Percentiles rank a stretch among this genome's conserved stretches.
Conservation (phyloP, 164 flowering plant species). For the Stephania japonica region DNA sequence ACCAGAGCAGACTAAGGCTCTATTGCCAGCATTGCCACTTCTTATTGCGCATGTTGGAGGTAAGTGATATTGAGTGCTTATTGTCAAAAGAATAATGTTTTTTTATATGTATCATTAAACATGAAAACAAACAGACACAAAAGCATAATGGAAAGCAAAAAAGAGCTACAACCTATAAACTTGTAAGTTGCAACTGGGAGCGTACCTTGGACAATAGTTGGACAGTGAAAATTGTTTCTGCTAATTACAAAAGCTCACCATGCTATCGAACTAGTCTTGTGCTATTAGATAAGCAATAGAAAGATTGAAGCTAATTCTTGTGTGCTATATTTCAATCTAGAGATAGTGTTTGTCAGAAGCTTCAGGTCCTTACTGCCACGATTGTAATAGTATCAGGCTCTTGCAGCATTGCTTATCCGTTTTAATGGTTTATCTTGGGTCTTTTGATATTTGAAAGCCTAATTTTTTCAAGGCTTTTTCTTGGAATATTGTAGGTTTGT, state of each 20-base stretch:
- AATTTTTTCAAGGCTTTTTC: neutral
- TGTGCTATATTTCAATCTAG: neutral
- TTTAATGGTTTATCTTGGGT: constrained; percentile 2
- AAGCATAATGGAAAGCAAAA: neutral
- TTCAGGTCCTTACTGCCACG: neutral
- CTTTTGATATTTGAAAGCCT: neutral
- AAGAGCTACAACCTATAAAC: neutral
- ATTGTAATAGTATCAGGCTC: neutral
- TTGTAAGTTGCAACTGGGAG: neutral
- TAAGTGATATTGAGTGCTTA: constrained; percentile 17
- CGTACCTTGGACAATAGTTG: neutral
- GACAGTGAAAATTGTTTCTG: neutral
- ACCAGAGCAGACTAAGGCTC: constrained; percentile 83
- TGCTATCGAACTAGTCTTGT: neutral
- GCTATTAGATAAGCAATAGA: neutral
- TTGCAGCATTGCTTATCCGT: neutral
- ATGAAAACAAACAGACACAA: too few relatives aligned
- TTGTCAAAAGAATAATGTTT: neutral
- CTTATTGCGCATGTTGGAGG: constrained; percentile 98
- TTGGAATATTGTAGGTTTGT: neutral
- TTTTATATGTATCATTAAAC: neutral
- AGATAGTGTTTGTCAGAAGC: neutral
- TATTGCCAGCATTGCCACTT: constrained; percentile 88
- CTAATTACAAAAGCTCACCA: neutral
- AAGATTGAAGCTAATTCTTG: neutral